These are phyloP conservation scores for Blastobotrys ciferrii DNA, from an alignment of 1,139 yeast genomes.

Conservation along the genomic window DNA sequence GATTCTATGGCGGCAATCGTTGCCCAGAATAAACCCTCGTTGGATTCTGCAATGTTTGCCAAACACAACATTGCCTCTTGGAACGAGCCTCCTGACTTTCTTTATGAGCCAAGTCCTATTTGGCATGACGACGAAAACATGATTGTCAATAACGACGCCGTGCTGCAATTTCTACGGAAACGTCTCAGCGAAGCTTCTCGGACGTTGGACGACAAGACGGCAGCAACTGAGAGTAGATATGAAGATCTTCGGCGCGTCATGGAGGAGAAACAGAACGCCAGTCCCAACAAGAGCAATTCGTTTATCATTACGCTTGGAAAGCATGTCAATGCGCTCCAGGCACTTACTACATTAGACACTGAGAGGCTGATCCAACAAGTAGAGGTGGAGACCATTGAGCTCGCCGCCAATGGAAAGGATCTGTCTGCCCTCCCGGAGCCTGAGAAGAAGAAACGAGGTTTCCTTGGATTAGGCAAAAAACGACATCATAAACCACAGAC, in stretches of 20 bases:
- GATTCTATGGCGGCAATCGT: slow-evolving; percentile 57
- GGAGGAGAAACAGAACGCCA: slow-evolving; percentile 26
- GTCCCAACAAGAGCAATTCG: slow-evolving; percentile 28
- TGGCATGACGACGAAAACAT: slow-evolving; percentile 96
- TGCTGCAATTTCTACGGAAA: slow-evolving; percentile 63
- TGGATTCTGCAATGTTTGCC: slow-evolving; percentile 88
- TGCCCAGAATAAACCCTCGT: slow-evolving; percentile 65
- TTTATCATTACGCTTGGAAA: slow-evolving; percentile 51
- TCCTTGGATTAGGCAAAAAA: slow-evolving; percentile 26
- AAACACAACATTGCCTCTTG: slow-evolving; percentile 78
- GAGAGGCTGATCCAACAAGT: slow-evolving; percentile 74
- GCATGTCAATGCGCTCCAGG: slow-evolving; percentile 55
- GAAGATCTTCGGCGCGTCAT: slow-evolving; percentile 30
- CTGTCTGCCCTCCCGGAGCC: slow-evolving; percentile 36
- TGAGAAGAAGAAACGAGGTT: slow-evolving; percentile 31
- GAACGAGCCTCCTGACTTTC: slow-evolving; percentile 84
- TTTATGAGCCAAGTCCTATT: slow-evolving; percentile 82
- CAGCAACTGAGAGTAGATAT: slow-evolving; percentile 35
- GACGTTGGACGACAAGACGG: slow-evolving; percentile 27
- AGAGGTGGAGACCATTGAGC: slow-evolving; percentile 84
- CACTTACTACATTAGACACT: slow-evolving; percentile 73
- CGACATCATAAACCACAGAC: slow-evolving; percentile 10
- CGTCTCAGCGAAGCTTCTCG: slow-evolving; percentile 45
- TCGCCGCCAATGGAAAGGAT: slow-evolving; percentile 69
- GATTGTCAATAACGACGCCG: slow-evolving; percentile 56